phyloP scores from a whole-genome alignment of 2,329 filamentous ascomycete genomes.

The Cyphellophora attinorum region DNA sequence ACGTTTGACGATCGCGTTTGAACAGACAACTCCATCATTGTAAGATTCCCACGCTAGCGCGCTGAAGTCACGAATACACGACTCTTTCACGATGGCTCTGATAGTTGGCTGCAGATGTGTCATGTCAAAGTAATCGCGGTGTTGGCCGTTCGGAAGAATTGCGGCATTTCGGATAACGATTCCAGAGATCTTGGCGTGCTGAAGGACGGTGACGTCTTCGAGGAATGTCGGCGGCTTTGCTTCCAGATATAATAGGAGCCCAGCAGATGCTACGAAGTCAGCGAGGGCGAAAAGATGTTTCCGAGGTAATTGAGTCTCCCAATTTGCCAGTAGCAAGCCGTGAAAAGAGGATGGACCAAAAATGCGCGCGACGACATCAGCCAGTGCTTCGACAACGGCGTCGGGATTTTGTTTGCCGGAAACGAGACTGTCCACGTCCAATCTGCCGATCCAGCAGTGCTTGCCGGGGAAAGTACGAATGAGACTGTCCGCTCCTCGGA shows the following conservation, averaged over 20 bases:
- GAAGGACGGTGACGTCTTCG: neutral
- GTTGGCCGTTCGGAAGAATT: constrained; percentile 30
- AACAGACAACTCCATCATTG: constrained; percentile 26
- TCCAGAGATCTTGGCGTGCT: constrained; percentile 23
- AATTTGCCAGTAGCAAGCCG: constrained; percentile 34
- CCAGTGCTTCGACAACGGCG: constrained; percentile 21
- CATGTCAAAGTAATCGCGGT: constrained; percentile 37
- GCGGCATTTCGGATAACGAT: constrained; percentile 32
- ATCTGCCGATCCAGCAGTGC: constrained; percentile 12
- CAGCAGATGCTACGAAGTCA: constrained; percentile 24
- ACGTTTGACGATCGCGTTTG: constrained; percentile 33
- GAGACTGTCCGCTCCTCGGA: constrained; percentile 17
- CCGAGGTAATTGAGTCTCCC: constrained; percentile 22
- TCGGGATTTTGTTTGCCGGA: constrained; percentile 18
- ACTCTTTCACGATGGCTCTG: constrained; percentile 36
- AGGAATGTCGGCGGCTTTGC: constrained; percentile 31
- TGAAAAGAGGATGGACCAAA: constrained; percentile 25
- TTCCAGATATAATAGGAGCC: constrained; percentile 34
- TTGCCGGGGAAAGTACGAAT: neutral
- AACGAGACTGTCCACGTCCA: constrained; percentile 21
- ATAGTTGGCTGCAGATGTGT: constrained; percentile 29
- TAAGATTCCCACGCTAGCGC: constrained; percentile 38
- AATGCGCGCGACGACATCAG: constrained; percentile 18
- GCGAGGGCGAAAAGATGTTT: constrained; percentile 18
- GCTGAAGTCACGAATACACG: constrained; percentile 32